Conservation (phyloP, 495 filamentous ascomycete genomes). For the Daldinia vernicosa region DNA sequence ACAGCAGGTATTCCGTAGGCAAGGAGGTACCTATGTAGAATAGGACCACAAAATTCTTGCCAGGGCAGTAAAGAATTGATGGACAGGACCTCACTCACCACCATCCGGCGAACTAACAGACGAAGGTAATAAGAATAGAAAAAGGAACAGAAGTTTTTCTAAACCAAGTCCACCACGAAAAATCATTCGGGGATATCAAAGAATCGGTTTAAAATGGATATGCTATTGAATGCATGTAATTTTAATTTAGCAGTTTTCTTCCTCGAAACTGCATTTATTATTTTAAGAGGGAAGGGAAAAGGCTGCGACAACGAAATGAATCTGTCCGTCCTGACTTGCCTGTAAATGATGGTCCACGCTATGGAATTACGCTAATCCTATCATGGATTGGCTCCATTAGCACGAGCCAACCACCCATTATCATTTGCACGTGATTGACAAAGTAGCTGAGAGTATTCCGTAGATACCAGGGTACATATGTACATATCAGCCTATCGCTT, state of each 20-base stretch:
- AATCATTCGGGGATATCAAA: slow-evolving; percentile 9
- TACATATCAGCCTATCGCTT: no score
- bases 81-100: not conserved
- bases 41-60: slow-evolving; percentile 26
- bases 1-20: slow-evolving; percentile 5
- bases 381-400: not conserved
- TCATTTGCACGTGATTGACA: slow-evolving; percentile 15
- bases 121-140: slow-evolving; percentile 8
- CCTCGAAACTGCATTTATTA: slow-evolving; percentile 6
- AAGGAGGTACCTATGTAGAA: not conserved
- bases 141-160: slow-evolving; percentile 8
- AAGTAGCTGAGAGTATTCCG: not conserved
- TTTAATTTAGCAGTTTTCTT: slow-evolving; percentile 18
- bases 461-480: not conserved
- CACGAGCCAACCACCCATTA: slow-evolving; percentile 15
- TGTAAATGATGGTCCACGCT: slow-evolving; percentile 32
- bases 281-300: slow-evolving; percentile 22
- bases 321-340: slow-evolving; percentile 18
- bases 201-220: slow-evolving; percentile 9
- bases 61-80: slow-evolving; percentile 23
- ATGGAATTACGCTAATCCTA: slow-evolving; percentile 6
- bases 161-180: slow-evolving; percentile 15
- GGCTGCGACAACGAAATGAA: slow-evolving; percentile 11
- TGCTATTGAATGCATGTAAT: slow-evolving; percentile 18
- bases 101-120: slow-evolving; percentile 1